A percentile compares a stretch with the other conserved stretches of the same genome.
Conservation (phyloP, 164 flowering plant species). For the Tinospora cordifolia region DNA sequence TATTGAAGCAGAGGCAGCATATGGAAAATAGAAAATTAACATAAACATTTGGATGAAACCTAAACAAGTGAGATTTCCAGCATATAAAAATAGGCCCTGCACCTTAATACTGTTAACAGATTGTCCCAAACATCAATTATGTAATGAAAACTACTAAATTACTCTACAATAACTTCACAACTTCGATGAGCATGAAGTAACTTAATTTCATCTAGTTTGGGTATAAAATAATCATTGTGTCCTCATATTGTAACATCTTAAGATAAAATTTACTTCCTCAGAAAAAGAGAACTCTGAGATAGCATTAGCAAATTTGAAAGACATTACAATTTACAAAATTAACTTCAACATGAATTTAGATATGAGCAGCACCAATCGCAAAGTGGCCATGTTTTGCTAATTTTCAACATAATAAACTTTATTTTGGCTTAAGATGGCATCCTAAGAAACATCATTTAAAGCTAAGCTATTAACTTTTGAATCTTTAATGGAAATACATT, state of each 20-base stretch:
- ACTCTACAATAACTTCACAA: background rate
- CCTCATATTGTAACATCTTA: background rate
- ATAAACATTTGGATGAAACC: background rate
- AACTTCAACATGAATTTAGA: too few species aligned
- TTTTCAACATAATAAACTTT: too few species aligned
- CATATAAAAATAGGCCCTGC: background rate
- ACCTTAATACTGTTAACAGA: background rate
- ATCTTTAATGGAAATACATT: too few species aligned
- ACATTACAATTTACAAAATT: too few species aligned
- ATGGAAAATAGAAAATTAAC: background rate
- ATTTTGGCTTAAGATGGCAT: too few species aligned
- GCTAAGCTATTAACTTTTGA: too few species aligned
- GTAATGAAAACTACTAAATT: background rate
- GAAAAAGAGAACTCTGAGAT: background rate
- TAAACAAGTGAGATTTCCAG: background rate
- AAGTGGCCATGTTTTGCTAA: too few species aligned
- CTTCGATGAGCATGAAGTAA: background rate
- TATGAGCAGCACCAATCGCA: too few species aligned
- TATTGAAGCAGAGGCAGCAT: constrained; percentile 5
- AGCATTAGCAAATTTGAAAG: background rate
- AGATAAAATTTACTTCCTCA: background rate
- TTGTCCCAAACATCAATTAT: background rate
- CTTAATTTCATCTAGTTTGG: too few species aligned
- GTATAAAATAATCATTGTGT: background rate
- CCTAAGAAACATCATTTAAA: too few species aligned